Conservation (phyloP, 2,329 filamentous ascomycete genomes). For the Pseudogymnoascus sp. region DNA sequence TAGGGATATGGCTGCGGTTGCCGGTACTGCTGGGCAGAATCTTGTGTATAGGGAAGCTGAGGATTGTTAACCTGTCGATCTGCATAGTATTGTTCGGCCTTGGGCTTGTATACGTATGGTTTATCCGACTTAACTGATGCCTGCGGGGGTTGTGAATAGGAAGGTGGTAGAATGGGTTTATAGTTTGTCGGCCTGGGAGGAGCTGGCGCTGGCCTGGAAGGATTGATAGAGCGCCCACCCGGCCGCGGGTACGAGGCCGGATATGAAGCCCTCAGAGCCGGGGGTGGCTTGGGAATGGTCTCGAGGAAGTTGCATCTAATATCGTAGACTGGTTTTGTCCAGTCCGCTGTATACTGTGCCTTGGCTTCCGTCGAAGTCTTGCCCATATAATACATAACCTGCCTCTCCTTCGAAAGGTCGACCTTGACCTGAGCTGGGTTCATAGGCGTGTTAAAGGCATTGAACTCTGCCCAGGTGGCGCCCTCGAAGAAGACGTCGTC, state of each 20-base stretch:
- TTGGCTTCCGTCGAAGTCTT: slow-evolving; percentile 80
- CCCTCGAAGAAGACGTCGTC: slow-evolving; percentile 60
- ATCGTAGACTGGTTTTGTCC: slow-evolving; percentile 49
- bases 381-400: slow-evolving; percentile 84
- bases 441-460: slow-evolving; percentile 46
- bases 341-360: slow-evolving; percentile 82
- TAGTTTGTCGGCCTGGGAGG: slow-evolving; percentile 20
- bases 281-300: slow-evolving; percentile 47
- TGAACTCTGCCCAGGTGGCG: slow-evolving; percentile 73
- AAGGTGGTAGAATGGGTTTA: slow-evolving; percentile 17
- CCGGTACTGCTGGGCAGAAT: slow-evolving; percentile 15
- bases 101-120: slow-evolving; percentile 46
- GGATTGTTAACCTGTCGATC: slow-evolving; percentile 28
- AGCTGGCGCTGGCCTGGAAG: slow-evolving; percentile 29
- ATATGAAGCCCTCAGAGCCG: slow-evolving; percentile 29
- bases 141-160: not conserved
- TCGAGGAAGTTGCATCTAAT: slow-evolving; percentile 64
- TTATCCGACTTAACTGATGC: slow-evolving; percentile 32
- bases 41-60: slow-evolving; percentile 29
- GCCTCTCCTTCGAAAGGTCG: slow-evolving; percentile 61
- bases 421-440: slow-evolving; percentile 59
- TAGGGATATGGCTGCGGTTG: slow-evolving; percentile 21
- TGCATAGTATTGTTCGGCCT: slow-evolving; percentile 22
- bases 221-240: slow-evolving; percentile 20
- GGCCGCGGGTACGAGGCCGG: slow-evolving; percentile 26